A percentile compares a stretch with the other conserved stretches of the same genome.
These are phyloP conservation scores for Tylopilus sp. DNA, from an alignment of 768 basidiomycete species.

Conservation along the genomic window DNA sequence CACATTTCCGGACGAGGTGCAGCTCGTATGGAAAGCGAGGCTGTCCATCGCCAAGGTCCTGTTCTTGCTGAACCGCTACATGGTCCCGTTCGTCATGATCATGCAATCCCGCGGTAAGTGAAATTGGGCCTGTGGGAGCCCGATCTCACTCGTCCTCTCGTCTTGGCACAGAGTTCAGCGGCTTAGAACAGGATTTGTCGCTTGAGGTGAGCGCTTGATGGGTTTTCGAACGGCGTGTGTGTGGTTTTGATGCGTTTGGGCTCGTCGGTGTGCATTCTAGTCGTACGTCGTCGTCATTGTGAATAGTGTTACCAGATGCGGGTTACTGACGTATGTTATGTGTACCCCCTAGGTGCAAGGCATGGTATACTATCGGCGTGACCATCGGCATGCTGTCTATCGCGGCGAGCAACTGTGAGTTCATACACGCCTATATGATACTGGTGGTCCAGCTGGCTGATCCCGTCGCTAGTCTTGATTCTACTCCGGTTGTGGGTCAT, in stretches of 20 bases:
- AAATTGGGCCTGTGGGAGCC: no score
- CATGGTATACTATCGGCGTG: conserved; percentile 16
- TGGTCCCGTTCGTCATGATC: conserved; percentile 30
- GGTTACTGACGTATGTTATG: conserved; percentile 1
- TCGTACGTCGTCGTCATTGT: conserved; percentile 11
- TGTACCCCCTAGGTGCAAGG: conserved; percentile 20
- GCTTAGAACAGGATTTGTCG: conserved; percentile 8
- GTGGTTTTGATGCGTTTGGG: background rate
- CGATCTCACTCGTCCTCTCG: background rate
- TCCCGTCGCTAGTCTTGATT: conserved; percentile 32
- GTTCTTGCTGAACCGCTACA: conserved; percentile 34
- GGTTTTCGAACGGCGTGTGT: background rate
- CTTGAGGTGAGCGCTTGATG: conserved; percentile 15
- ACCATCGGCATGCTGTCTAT: conserved; percentile 36
- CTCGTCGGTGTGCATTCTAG: conserved; percentile 3
- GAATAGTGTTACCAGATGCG: background rate
- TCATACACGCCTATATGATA: background rate
- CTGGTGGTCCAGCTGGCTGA: background rate
- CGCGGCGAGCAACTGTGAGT: conserved; percentile 35
- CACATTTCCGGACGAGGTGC: conserved; percentile 33
- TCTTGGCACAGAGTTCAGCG: conserved; percentile 22
- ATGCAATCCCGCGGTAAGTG: conserved; percentile 29
- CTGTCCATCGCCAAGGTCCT: conserved; percentile 29
- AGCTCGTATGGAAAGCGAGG: conserved; percentile 30
- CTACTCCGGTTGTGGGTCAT: conserved; percentile 39